These are phyloP conservation scores for Cryphonectria nitschkei DNA, from an alignment of 2,329 filamentous ascomycete genomes.

Conservation along the genomic window DNA sequence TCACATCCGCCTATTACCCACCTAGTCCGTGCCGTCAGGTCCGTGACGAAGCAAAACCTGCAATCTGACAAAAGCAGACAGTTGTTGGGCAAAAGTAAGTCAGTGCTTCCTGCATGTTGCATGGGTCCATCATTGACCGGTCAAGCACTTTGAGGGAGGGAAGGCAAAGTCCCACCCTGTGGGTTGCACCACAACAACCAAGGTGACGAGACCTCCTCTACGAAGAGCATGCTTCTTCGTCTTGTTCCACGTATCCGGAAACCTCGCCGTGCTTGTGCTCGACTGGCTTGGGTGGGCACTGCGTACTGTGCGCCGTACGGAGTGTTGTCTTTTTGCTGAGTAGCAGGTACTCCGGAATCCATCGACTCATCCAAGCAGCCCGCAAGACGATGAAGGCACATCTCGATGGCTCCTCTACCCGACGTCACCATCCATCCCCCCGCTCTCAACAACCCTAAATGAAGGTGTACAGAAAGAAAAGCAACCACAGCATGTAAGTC, in stretches of 20 bases:
- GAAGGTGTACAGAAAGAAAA: neutral
- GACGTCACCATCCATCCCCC: neutral
- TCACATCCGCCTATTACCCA: conserved; percentile 4
- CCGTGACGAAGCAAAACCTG: conserved; percentile 2
- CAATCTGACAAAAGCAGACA: neutral
- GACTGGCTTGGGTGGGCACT: neutral
- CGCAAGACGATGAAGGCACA: neutral
- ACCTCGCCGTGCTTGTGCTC: neutral
- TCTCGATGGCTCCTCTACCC: neutral
- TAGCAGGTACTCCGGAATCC: neutral
- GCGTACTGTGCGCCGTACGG: conserved; percentile 25
- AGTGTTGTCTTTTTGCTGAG: conserved; percentile 9
- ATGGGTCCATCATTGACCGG: conserved; percentile 12
- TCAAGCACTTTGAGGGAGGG: neutral
- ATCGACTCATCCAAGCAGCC: neutral
- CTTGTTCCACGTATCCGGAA: neutral
- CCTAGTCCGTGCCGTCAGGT: neutral
- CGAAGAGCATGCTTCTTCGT: neutral
- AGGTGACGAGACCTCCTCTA: neutral
- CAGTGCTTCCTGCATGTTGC: neutral
- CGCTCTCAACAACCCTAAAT: neutral
- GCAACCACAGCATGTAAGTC: neutral
- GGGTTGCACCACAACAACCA: neutral
- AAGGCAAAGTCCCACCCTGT: conserved; percentile 2
- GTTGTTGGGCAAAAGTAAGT: neutral